Base-by-base conservation (phyloP, 2,329 filamentous ascomycete species). In the Penicillium decumbens region DNA sequence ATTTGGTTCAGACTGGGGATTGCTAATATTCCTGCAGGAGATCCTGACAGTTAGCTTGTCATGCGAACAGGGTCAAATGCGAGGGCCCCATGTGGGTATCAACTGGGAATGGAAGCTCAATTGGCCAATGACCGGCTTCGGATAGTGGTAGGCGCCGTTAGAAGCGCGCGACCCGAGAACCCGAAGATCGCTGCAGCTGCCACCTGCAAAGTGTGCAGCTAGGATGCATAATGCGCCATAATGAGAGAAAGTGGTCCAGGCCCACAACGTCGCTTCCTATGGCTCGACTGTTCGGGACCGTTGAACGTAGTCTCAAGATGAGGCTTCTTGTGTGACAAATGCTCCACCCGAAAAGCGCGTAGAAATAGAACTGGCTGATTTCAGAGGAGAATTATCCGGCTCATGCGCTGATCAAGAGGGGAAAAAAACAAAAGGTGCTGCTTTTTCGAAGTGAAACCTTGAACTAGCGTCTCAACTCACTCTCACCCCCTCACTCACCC, bases 81-180 rank as follows among this genome's bases (percentile, higher is more conserved):
- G 28, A 15, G 20, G 20, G 25, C 25, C 39, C 39, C 30, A 35
- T 40, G 38, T 27, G 38, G 38, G 23, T 40, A 40, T n/a, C 23
- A 1, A 37, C 8, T 1, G 2, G n/a, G 6, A n/a, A 7, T 6
- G 18, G n/a, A 18, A 10, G 27, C 6, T 15, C 39, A 28, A 12
- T 24, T 42, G 45, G 30, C 45, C 45, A 47, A 47, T 47, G 18
- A 37, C 6, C 15, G n/a, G 10, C 8, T 8, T 23, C 29, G 18
- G 35, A 41, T 27, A 29, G 23, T 47, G 30, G 38, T 24, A 29
- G 30, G 23, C 39, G 45, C 45, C 45, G 45, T 47, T 42, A 24
- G 30, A 42, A 29, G 25, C 38, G 23, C 15, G 45, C 33, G 20
- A 23, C 20, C 20, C 20, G 20, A 23, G 35, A 46, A 41, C 25